Evolutionary conservation across 2,329 filamentous ascomycete genomes (phyloP).

Genomic region (Curvularia spicifera): DNA sequence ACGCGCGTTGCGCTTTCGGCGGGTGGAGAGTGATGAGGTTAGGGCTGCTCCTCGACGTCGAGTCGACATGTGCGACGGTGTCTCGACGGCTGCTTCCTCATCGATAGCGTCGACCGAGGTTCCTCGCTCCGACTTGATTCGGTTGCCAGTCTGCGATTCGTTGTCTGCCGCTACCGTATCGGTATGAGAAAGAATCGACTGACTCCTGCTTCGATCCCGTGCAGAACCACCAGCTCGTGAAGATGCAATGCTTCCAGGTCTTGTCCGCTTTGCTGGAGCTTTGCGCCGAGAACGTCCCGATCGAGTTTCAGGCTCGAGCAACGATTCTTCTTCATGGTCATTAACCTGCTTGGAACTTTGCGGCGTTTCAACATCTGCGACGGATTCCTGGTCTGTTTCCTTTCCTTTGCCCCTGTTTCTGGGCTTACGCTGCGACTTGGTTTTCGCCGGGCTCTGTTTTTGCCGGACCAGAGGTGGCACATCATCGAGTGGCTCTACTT

Average conservation of each 20-base stretch:
- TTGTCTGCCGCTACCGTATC: constrained; percentile 52
- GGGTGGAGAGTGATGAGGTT: constrained; percentile 40
- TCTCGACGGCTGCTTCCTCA: constrained; percentile 38
- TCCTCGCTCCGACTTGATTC: constrained; percentile 57
- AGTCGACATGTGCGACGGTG: constrained; percentile 41
- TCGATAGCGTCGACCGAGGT: constrained; percentile 54
- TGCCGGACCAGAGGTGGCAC: constrained; percentile 22
- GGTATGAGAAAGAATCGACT: constrained; percentile 56
- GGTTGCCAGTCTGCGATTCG: constrained; percentile 47
- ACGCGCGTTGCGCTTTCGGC: constrained; percentile 52
- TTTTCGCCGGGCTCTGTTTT: constrained; percentile 30
- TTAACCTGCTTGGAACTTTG: constrained; percentile 23
- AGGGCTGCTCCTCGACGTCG: constrained; percentile 36
- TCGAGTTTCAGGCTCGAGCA: constrained; percentile 36
- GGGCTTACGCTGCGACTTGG: constrained; percentile 34
- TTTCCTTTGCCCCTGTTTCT: constrained; percentile 37
- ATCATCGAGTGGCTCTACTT: constrained; percentile 40
- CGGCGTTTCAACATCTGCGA: constrained; percentile 22
- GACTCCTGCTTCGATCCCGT: constrained; percentile 56
- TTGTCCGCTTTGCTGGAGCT: constrained; percentile 35
- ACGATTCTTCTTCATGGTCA: constrained; percentile 32
- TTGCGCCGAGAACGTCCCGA: constrained; percentile 43
- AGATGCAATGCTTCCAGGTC: constrained; percentile 54
- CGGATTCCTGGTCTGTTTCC: constrained; percentile 26
- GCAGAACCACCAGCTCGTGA: constrained; percentile 55